These are phyloP conservation scores for Avicennia marina DNA, from an alignment of 257 asterid species.

Conservation along the genomic window DNA sequence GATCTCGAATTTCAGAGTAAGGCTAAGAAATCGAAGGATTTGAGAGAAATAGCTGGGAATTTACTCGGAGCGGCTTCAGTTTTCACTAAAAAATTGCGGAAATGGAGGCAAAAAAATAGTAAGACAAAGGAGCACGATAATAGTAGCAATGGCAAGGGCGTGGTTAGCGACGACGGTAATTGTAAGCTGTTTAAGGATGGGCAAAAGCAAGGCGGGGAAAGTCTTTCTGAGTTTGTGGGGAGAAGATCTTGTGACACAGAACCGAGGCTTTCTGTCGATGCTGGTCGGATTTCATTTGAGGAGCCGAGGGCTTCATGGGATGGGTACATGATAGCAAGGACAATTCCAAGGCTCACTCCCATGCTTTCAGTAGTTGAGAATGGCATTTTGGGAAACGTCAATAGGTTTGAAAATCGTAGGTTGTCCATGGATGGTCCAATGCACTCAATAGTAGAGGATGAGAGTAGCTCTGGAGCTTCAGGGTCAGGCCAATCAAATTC, in stretches of 20 bases:
- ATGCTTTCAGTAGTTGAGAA: constrained; percentile 77
- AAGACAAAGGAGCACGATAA: constrained; percentile 34
- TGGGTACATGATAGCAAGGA: constrained; percentile 87
- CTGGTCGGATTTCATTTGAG: constrained; percentile 57
- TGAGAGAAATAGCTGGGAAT: constrained; percentile 59
- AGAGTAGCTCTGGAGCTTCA: constrained; percentile 74
- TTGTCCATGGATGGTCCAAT: constrained; percentile 77
- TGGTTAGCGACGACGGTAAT: constrained; percentile 16
- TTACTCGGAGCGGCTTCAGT: constrained; percentile 73
- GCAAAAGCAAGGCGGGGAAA: constrained; percentile 29
- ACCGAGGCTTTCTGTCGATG: constrained; percentile 64
- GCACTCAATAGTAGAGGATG: constrained; percentile 83
- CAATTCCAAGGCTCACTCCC: constrained; percentile 80
- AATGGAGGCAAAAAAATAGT: constrained; percentile 63
- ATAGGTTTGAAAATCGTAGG: constrained; percentile 54
- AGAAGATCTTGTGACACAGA: constrained; percentile 76
- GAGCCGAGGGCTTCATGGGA: constrained; percentile 99
- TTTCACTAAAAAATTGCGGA: constrained; percentile 69
- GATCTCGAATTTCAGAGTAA: constrained; percentile 68
- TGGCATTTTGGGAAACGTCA: constrained; percentile 41
- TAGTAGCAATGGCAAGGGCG: constrained; percentile 15
- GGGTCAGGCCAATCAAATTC: constrained; percentile 73
- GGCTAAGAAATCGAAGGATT: constrained; percentile 54
- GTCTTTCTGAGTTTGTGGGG: constrained; percentile 40
- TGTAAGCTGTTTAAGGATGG: constrained; percentile 11